Percentiles rank a stretch among this genome's conserved stretches.
Evolutionary conservation across 2,329 filamentous ascomycete genomes (phyloP).

Genomic region (Xylaria sp.): DNA sequence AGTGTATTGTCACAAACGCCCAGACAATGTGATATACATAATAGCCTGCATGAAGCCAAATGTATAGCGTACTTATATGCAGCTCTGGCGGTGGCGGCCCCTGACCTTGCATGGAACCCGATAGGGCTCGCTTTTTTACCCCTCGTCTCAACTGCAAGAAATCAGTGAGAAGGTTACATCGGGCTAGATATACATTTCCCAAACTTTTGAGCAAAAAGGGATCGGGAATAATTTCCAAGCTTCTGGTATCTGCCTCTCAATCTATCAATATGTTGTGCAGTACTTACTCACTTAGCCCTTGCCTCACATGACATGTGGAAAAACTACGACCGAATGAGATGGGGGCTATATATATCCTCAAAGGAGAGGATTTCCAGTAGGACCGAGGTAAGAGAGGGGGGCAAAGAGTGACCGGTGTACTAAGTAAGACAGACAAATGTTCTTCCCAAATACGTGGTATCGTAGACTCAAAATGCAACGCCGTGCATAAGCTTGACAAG

Average conservation of each 20-base stretch:
- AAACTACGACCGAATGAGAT: constrained; percentile 13
- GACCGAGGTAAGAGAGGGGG: background rate
- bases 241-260: constrained; percentile 9
- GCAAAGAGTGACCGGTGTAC: background rate
- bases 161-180: constrained; percentile 25
- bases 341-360: constrained; percentile 12
- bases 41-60: constrained; percentile 32
- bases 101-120: constrained; percentile 30
- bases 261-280: constrained; percentile 3
- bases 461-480: constrained; percentile 9
- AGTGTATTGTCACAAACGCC: constrained; percentile 20
- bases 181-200: constrained; percentile 11
- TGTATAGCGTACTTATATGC: constrained; percentile 18
- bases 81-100: constrained; percentile 24
- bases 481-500: constrained; percentile 22
- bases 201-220: constrained; percentile 1
- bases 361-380: background rate
- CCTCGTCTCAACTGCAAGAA: constrained; percentile 26
- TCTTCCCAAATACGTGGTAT: background rate
- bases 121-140: constrained; percentile 29
- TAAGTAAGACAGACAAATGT: constrained; percentile 10
- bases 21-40: constrained; percentile 30
- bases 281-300: constrained; percentile 13
- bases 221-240: constrained; percentile 9
- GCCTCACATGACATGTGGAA: constrained; percentile 30